phyloP scores from a whole-genome alignment of 1,139 yeast genomes.

The Geotrichum candidum region DNA sequence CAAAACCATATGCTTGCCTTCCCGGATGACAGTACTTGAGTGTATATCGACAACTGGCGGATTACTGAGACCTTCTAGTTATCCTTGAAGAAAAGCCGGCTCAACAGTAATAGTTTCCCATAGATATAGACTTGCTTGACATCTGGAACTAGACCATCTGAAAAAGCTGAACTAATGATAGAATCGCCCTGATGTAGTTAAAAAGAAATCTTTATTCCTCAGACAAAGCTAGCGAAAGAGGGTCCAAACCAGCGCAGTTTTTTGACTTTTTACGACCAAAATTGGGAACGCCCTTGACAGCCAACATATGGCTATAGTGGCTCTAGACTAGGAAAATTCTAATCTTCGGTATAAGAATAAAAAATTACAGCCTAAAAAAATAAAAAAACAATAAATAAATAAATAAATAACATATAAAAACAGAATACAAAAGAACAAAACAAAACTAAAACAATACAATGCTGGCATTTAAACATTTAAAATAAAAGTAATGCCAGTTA shows the following conservation, averaged over 20 bases:
- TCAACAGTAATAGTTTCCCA: background rate
- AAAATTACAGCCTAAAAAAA: too few relatives aligned
- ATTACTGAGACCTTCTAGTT: background rate
- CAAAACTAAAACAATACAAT: too few relatives aligned
- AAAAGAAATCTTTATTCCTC: background rate
- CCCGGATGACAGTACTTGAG: background rate
- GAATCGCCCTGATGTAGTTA: background rate
- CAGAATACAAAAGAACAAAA: too few relatives aligned
- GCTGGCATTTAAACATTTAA: background rate
- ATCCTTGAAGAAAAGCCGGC: background rate
- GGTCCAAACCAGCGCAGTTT: too few relatives aligned
- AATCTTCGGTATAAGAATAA: too few relatives aligned
- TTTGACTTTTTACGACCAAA: too few relatives aligned
- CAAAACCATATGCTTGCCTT: background rate
- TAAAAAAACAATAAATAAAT: too few relatives aligned
- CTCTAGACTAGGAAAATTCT: too few relatives aligned
- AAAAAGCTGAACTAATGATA: background rate
- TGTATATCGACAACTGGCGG: too few relatives aligned
- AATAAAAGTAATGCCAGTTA: background rate
- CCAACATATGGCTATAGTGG: too few relatives aligned
- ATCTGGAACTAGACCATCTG: background rate
- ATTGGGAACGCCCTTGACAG: too few relatives aligned
- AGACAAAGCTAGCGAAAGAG: background rate
- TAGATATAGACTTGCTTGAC: background rate
- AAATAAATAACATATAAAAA: too few relatives aligned